Base-by-base conservation (phyloP, 805 yeast genomes). In the Kluyveromyces siamensis region DNA sequence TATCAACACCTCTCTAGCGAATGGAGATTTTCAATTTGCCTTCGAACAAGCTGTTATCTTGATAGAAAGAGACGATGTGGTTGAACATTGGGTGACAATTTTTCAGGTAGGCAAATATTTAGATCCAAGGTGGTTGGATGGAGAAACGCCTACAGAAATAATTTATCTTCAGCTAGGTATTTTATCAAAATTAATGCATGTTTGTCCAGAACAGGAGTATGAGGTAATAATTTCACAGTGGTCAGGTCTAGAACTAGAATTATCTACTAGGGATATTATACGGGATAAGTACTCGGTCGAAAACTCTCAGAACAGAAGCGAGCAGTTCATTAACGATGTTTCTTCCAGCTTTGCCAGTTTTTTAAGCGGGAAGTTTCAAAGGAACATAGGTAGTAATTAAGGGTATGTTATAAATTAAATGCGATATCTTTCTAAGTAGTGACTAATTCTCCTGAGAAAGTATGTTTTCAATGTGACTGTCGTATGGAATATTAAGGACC, bases 101-200 rank as follows among this genome's bases (percentile, higher is more conserved):
- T 83, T 81, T 56, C 95, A 87, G 56, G 81, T 84, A 2, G 85
- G 86, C 2, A 83, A 84, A 63, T 75, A 62, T 62, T 58, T 66
- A 33, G 72, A 78, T 17, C 76, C 79, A 8, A 63, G 63, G 21
- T 72, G 79, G 79, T 55, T 57, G 5, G 70, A 68, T 27, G 55
- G 67, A 27, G 69, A 65, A 40, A 61, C 61, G 2, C 73, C 75
- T 10, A 59, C 65, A 6, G 62, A 60, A 14, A 56, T 72, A 9
- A 50, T 82, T 21, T 56, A 67, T 19, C 64, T 72, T 43, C 91
- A 87, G 61, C 60, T 80, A 56, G 72, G 72, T 14, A 63, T 86
- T 1, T 63, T 84, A 10, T 70, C 84, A 2, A 67, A 72, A 44
- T 69, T 83, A 2, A 60, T 86, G 49, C 65, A 70, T 40, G 59